Percentiles rank a stretch among this genome's conserved stretches.
Conservation (phyloP, 2,329 filamentous ascomycete species). For the Monosporascus ibericus region DNA sequence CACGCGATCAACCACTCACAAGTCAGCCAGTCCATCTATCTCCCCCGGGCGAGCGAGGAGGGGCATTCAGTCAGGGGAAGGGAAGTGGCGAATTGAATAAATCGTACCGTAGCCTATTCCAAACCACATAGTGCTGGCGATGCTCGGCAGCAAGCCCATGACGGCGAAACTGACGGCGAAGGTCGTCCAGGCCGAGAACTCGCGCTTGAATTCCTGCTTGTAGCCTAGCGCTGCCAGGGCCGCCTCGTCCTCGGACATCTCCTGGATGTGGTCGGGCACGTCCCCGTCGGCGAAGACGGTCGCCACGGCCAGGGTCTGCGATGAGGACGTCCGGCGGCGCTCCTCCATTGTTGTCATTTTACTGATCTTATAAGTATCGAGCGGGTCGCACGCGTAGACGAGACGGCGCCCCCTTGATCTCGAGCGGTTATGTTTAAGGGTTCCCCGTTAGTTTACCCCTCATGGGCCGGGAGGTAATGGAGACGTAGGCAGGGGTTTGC, state of each 20-base stretch:
- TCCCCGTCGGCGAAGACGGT: conserved; percentile 21
- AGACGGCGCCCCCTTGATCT: no score
- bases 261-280: conserved; percentile 18
- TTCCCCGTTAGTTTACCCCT: no score
- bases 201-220: conserved; percentile 49
- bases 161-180: conserved; percentile 72
- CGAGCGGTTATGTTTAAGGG: no score
- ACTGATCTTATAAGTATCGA: neutral
- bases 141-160: conserved; percentile 63
- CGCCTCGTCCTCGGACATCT: conserved; percentile 47
- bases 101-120: conserved; percentile 45
- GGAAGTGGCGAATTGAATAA: neutral
- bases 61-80: neutral
- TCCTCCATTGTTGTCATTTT: neutral
- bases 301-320: conserved; percentile 17
- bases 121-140: conserved; percentile 66
- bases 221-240: conserved; percentile 55
- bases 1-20: neutral
- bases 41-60: no score
- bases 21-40: conserved; percentile 41
- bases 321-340: neutral
- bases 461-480: no score
- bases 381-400: no score
- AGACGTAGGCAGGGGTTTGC: no score
- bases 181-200: conserved; percentile 68